Percentiles rank a stretch among this genome's conserved stretches.
Conservation (phyloP, 2,329 filamentous ascomycete species). For the Knoxdaviesia capensis region DNA sequence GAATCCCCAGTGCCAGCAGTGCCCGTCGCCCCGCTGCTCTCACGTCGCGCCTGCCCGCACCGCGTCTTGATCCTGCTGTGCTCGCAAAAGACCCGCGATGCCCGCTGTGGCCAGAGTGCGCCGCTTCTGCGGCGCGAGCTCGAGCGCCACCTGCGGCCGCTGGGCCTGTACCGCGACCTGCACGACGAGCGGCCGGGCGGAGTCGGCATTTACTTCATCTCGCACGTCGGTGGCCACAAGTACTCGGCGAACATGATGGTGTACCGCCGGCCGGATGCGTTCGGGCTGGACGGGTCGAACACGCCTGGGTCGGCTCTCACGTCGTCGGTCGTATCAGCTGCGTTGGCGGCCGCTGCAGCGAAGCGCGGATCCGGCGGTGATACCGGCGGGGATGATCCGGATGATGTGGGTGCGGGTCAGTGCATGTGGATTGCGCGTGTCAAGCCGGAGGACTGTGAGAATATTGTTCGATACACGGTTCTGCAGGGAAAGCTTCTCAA, state of each 20-base stretch:
- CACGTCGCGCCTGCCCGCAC: constrained; percentile 55
- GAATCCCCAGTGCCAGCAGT: background rate
- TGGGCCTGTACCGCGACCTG: constrained; percentile 70
- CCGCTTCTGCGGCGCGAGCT: constrained; percentile 77
- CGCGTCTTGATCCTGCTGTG: constrained; percentile 78
- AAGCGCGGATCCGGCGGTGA: constrained; percentile 6
- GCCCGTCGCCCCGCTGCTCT: constrained; percentile 12
- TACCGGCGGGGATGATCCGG: constrained; percentile 11
- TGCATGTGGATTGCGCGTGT: constrained; percentile 87
- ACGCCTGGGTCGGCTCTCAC: constrained; percentile 15
- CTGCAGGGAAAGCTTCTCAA: constrained; percentile 89
- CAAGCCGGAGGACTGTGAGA: constrained; percentile 76
- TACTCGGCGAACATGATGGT: constrained; percentile 90
- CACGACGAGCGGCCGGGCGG: constrained; percentile 80
- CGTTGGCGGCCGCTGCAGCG: background rate
- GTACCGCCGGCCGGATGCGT: constrained; percentile 48
- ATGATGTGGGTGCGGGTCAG: constrained; percentile 47
- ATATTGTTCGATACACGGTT: constrained; percentile 73
- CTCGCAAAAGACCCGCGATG: constrained; percentile 85
- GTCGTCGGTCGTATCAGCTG: constrained; percentile 9
- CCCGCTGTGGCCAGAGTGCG: constrained; percentile 82
- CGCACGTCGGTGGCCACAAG: constrained; percentile 90
- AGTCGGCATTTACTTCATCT: constrained; percentile 91
- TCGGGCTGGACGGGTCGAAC: constrained; percentile 26
- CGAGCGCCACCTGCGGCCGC: constrained; percentile 66